phyloP scores from a whole-genome alignment of 176 grass and related monocot species.

The Eragrostis nindensis region DNA sequence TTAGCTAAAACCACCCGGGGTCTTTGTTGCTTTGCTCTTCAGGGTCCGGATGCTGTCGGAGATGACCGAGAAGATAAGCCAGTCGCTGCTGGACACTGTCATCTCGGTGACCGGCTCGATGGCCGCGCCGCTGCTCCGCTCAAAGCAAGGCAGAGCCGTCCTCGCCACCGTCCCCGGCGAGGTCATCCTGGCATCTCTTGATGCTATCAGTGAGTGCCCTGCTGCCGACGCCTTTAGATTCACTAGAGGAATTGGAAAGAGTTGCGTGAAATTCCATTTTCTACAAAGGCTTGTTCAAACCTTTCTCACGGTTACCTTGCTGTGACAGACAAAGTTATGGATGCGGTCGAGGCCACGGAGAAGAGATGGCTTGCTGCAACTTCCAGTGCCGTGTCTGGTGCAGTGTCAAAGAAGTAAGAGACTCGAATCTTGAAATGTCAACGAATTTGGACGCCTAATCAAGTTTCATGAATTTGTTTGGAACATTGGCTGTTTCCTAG shows the following conservation, averaged over 20 bases:
- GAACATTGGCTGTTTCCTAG: constrained; percentile 15
- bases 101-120: constrained; percentile 72
- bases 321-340: constrained; percentile 81
- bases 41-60: constrained; percentile 85
- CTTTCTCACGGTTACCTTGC: constrained; percentile 1
- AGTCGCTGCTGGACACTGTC: constrained; percentile 73
- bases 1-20: not conserved
- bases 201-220: constrained; percentile 78
- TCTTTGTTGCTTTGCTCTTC: constrained; percentile 2
- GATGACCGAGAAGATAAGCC: constrained; percentile 95
- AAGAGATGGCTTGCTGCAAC: constrained; percentile 71
- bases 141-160: constrained; percentile 74
- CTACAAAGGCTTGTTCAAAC: no score
- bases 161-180: constrained; percentile 66
- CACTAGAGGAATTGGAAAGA: no score
- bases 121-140: constrained; percentile 63
- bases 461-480: not conserved
- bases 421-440: not conserved
- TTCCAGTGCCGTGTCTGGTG: constrained; percentile 67
- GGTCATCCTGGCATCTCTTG: constrained; percentile 79
- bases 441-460: not conserved
- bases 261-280: no score
- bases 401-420: constrained; percentile 72
- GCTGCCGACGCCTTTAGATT: not conserved
- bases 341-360: constrained; percentile 79